A percentile compares a stretch with the other conserved stretches of the same genome.
Evolutionary conservation across 345 rosid species (phyloP).

Genomic region (Lepidium aucheri): DNA sequence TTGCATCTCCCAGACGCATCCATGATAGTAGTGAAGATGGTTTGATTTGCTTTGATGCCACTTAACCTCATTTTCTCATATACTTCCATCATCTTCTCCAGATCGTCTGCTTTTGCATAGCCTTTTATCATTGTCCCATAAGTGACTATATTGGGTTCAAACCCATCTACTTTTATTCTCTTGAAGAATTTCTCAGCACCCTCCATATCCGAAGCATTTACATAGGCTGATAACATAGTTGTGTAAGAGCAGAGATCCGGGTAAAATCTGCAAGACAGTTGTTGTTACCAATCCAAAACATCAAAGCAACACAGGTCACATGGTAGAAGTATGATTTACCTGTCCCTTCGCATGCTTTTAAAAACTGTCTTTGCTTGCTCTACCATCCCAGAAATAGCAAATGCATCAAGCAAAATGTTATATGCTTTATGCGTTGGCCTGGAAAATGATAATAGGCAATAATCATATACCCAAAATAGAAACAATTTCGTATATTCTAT

Average conservation of each 20-base stretch:
- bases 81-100: slow-evolving; percentile 66
- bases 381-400: slow-evolving; percentile 92
- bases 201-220: slow-evolving; percentile 85
- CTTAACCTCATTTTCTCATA: slow-evolving; percentile 57
- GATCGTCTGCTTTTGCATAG: slow-evolving; percentile 58
- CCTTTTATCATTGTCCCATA: slow-evolving; percentile 86
- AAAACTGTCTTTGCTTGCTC: slow-evolving; percentile 85
- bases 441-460: slow-evolving; percentile 10
- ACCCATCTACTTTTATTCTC: slow-evolving; percentile 63
- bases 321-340: slow-evolving; percentile 32
- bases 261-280: slow-evolving; percentile 39
- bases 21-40: slow-evolving; percentile 77
- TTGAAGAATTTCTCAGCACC: slow-evolving; percentile 85
- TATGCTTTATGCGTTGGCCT: slow-evolving; percentile 93
- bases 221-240: slow-evolving; percentile 90
- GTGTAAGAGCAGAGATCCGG: slow-evolving; percentile 90
- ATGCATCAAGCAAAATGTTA: slow-evolving; percentile 91
- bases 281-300: neutral
- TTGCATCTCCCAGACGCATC: slow-evolving; percentile 75
- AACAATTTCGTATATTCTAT: neutral
- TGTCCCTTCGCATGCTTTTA: slow-evolving; percentile 93
- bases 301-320: neutral
- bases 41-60: slow-evolving; percentile 70
- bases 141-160: slow-evolving; percentile 62
- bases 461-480: neutral